These are phyloP conservation scores for Aureobasidium lini DNA, from an alignment of 2,329 filamentous ascomycete genomes.

Conservation along the genomic window DNA sequence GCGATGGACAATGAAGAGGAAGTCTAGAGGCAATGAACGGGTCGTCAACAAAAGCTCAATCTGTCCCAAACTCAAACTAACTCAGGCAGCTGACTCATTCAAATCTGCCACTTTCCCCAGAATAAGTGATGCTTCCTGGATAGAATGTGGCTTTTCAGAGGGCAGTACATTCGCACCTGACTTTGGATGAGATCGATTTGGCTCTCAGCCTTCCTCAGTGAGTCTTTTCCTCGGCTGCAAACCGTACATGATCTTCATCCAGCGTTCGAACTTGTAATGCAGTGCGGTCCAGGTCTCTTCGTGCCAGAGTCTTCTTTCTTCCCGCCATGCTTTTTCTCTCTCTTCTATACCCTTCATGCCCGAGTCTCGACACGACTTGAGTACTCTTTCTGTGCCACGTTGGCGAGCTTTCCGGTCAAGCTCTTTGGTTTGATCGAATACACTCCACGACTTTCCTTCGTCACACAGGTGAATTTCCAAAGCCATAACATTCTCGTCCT, in stretches of 20 bases:
- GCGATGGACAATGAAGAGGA: too few relatives aligned
- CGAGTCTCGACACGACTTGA: slow-evolving; percentile 4
- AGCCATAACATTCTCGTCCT: neutral
- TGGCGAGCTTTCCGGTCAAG: neutral
- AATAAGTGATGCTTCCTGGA: too few relatives aligned
- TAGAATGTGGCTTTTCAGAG: too few relatives aligned
- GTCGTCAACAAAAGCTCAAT: too few relatives aligned
- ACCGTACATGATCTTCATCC: neutral
- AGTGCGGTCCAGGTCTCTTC: neutral
- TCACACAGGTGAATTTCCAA: neutral
- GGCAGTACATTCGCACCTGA: too few relatives aligned
- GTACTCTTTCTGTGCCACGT: neutral
- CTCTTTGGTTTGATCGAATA: neutral
- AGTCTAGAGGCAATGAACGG: too few relatives aligned
- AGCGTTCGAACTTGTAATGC: neutral
- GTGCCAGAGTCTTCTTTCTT: slow-evolving; percentile 1
- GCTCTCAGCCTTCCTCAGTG: too few relatives aligned
- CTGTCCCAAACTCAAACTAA: too few relatives aligned
- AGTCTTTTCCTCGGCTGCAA: neutral
- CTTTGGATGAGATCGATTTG: too few relatives aligned
- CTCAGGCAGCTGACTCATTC: too few relatives aligned
- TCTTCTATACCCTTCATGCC: slow-evolving; percentile 7
- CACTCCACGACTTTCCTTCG: neutral
- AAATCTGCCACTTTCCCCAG: too few relatives aligned
- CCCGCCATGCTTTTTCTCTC: neutral